Conservation (phyloP, 441 rosid species). For the Euphorbia corollata region DNA sequence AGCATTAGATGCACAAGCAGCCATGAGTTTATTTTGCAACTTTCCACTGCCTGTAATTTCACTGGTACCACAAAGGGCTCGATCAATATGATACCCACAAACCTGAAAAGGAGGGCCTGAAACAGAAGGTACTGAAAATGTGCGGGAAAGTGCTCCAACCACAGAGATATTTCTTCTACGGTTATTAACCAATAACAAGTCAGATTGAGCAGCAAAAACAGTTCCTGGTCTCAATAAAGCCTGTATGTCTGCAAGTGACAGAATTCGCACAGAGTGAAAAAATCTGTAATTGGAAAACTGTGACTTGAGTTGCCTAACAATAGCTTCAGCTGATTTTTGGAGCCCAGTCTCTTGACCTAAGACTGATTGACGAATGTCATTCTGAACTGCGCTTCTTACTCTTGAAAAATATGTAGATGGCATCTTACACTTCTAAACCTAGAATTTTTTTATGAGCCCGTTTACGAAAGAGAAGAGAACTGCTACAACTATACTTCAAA, state of each 20-base stretch:
- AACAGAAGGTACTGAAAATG: conserved; percentile 79
- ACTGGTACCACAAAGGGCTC: conserved; percentile 35
- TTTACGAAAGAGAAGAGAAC: conserved; percentile 23
- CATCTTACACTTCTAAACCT: conserved; percentile 52
- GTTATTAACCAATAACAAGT: conserved; percentile 41
- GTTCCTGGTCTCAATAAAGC: conserved; percentile 41
- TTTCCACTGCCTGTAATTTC: conserved; percentile 26
- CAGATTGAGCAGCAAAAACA: conserved; percentile 43
- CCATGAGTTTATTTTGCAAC: conserved; percentile 36
- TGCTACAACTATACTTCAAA: conserved; percentile 20
- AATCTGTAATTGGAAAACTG: conserved; percentile 42
- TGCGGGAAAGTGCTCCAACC: conserved; percentile 65
- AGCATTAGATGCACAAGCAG: conserved; percentile 37
- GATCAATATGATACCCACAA: conserved; percentile 77
- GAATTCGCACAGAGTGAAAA: conserved; percentile 39
- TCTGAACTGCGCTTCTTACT: conserved; percentile 46
- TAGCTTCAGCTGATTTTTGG: conserved; percentile 34
- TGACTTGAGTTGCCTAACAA: conserved; percentile 49
- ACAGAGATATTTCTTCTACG: conserved; percentile 63
- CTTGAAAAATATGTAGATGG: conserved; percentile 39
- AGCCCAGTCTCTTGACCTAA: conserved; percentile 32
- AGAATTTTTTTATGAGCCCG: conserved; percentile 22
- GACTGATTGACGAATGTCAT: conserved; percentile 38
- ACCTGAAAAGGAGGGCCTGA: conserved; percentile 82
- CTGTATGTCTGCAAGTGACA: conserved; percentile 39